Evolutionary conservation across 805 yeast genomes (phyloP).

Genomic region (Ogataea trehalophila): DNA sequence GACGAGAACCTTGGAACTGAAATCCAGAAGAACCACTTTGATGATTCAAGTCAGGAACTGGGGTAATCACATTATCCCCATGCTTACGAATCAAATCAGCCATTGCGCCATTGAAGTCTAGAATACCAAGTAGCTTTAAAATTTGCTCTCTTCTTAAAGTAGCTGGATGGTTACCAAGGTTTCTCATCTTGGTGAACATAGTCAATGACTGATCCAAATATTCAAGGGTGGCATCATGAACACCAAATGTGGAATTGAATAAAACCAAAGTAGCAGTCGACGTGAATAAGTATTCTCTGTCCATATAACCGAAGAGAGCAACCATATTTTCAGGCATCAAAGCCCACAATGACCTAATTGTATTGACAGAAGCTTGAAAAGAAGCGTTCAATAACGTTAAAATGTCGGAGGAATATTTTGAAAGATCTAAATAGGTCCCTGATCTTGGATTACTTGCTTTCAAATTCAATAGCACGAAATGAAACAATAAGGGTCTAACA

Average conservation of each 20-base stretch:
- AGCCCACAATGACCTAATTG: constrained; percentile 70
- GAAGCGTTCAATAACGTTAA: constrained; percentile 70
- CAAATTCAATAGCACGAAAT: constrained; percentile 65
- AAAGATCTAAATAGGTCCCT: constrained; percentile 52
- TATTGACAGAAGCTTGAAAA: constrained; percentile 74
- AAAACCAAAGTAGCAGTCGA: constrained; percentile 69
- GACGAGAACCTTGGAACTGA: constrained; percentile 1
- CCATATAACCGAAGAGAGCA: constrained; percentile 86
- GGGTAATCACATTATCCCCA: constrained; percentile 39
- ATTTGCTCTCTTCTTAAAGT: constrained; percentile 69
- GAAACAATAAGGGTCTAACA: constrained; percentile 70
- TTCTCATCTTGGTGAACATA: constrained; percentile 70
- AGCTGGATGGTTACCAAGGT: constrained; percentile 76
- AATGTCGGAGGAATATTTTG: constrained; percentile 62
- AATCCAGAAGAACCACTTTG: constrained; percentile 12
- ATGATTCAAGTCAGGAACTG: constrained; percentile 20
- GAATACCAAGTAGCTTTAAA: constrained; percentile 54
- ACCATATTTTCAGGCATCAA: constrained; percentile 73
- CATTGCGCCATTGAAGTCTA: constrained; percentile 69
- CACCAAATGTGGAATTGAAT: constrained; percentile 77
- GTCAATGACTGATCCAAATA: constrained; percentile 69
- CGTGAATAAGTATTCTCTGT: constrained; percentile 73
- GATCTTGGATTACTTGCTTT: constrained; percentile 31
- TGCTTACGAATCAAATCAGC: constrained; percentile 50
- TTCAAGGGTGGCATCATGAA: constrained; percentile 66